A percentile compares a stretch with the other conserved stretches of the same genome.
Evolutionary conservation across 257 asterid species (phyloP).

Genomic region (Knoxia roxburghii): DNA sequence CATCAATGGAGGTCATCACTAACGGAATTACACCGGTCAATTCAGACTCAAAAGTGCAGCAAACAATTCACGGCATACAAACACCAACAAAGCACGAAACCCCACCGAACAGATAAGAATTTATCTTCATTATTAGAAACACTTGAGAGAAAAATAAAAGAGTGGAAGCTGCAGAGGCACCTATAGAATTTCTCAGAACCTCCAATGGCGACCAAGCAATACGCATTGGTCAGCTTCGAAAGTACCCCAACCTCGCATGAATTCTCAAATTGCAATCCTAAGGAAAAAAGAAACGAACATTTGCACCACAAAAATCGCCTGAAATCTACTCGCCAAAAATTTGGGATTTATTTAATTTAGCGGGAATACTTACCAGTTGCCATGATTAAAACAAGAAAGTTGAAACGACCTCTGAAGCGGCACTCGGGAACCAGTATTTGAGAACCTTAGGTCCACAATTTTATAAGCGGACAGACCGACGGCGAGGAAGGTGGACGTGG

Average conservation of each 20-base stretch:
- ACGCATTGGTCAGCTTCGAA: conserved; percentile 90
- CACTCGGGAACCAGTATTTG: too few relatives aligned
- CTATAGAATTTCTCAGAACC: conserved; percentile 98
- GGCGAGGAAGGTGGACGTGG: too few relatives aligned
- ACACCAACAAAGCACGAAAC: neutral
- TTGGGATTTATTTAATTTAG: neutral
- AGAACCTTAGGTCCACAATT: too few relatives aligned
- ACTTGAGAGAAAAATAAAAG: neutral
- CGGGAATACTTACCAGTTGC: conserved; percentile 13
- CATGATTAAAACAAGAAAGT: conserved; percentile 14
- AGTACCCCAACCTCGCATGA: conserved; percentile 88
- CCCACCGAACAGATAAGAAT: neutral
- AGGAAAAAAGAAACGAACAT: neutral
- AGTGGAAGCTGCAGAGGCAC: conserved; percentile 9
- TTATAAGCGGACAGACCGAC: too few relatives aligned
- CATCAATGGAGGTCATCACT: conserved; percentile 74
- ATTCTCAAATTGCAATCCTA: conserved; percentile 91
- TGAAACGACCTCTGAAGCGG: too few relatives aligned
- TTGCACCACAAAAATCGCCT: too few relatives aligned
- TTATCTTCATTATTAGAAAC: neutral
- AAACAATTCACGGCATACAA: conserved; percentile 4
- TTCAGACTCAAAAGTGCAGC: conserved; percentile 78
- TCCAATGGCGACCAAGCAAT: conserved; percentile 88
- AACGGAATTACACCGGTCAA: conserved; percentile 79
- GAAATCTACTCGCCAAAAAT: neutral